Base-by-base conservation (phyloP, 768 basidiomycete species). In the Arthromyces matolae region DNA sequence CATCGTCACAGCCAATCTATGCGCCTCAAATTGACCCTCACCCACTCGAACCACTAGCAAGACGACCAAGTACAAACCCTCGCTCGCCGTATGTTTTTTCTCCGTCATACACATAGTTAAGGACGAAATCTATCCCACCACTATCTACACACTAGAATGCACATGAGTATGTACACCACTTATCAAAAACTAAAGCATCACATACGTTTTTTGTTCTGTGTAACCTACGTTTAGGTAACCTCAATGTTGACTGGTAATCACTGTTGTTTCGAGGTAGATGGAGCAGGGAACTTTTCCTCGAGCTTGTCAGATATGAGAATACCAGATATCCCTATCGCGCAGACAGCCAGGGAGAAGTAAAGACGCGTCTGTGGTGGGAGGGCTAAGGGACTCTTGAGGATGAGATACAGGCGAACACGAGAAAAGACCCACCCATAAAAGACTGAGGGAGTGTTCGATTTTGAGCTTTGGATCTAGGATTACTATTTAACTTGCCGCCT, bases 341-440 rank as follows among this genome's bases (percentile, higher is more conserved):
- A 80, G 38, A 76, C 60, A 5, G 65, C 73, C 48, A 80, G 64
- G 4, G 79, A 79, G 37, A 83, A 55, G 42, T 68, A 65, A 23
- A 81, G 67, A 28, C 82, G 77, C 32, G 78, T 79, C 23, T 68
- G 64, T 22, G 80, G 64, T 9, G 82, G 78, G 25, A 84, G 69
- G 33, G 73, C 82, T 83, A 38, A 8, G 43, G 32, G 40, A 47
- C 16, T 22, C n/a, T 12, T 42, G 20, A 45, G 48, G 42, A 42
- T 19, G 31, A 45, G 23, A 35, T n/a, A 22, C n/a, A 18, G 25
- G 19, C 33, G n/a, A 22, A 8, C n/a, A 18, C 20, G 40, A 25
- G 12, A 20, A 39, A n/a, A n/a, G n/a, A 8, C 60, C 47, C 48
- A 67, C 72, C 66, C 46, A 64, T 54, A 64, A 69, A 75, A 3